Evolutionary conservation across 768 basidiomycete genomes (phyloP).

Genomic region (Lyophyllum decastes): DNA sequence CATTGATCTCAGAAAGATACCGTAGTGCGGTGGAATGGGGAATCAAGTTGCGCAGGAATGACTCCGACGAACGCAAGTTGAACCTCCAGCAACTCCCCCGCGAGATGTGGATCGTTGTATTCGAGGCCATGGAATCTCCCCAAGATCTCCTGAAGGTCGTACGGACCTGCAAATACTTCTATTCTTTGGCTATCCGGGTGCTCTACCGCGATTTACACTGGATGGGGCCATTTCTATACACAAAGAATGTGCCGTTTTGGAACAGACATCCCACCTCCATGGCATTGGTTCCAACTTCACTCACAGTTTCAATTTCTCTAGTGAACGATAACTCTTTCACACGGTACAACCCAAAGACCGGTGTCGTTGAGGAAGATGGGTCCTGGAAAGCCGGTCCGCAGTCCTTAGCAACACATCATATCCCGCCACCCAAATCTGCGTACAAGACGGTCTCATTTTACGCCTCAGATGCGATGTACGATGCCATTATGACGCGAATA

Average conservation of each 20-base stretch:
- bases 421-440: not conserved
- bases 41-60: not conserved
- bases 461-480: constrained; percentile 12
- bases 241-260: constrained; percentile 16
- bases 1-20: not conserved
- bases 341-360: constrained; percentile 10
- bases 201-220: constrained; percentile 21
- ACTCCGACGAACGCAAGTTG: not conserved
- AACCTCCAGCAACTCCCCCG: constrained; percentile 13
- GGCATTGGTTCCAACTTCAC: constrained; percentile 13
- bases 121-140: constrained; percentile 13
- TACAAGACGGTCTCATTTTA: constrained; percentile 11
- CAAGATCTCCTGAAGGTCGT: constrained; percentile 18
- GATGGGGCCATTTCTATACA: constrained; percentile 12
- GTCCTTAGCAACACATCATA: not conserved
- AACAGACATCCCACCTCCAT: constrained; percentile 5
- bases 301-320: constrained; percentile 12
- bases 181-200: constrained; percentile 15
- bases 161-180: constrained; percentile 15
- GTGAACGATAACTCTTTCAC: constrained; percentile 7
- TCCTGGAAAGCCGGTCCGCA: constrained; percentile 3
- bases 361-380: constrained; percentile 19
- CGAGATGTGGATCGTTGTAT: constrained; percentile 19
- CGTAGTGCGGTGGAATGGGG: not conserved
- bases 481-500: constrained; percentile 11